Conservation (phyloP, 371 early-diverging fungal genomes). For the Circinella umbellata region DNA sequence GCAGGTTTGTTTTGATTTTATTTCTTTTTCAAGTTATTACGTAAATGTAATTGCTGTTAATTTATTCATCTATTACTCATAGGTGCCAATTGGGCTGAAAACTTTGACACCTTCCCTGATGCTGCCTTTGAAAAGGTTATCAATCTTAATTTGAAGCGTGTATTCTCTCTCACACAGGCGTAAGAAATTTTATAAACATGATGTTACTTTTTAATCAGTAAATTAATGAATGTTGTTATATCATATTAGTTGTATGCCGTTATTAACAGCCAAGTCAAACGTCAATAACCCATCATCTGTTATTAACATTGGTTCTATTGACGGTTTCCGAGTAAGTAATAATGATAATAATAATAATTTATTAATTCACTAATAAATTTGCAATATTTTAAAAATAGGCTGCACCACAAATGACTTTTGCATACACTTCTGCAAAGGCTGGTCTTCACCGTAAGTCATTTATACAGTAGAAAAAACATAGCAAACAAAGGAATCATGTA, state of each 20-base stretch:
- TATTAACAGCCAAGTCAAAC: conserved; percentile 70
- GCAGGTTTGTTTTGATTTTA: conserved; percentile 41
- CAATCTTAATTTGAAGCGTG: conserved; percentile 80
- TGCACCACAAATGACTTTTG: conserved; percentile 57
- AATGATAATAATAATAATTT: background rate
- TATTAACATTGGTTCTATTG: conserved; percentile 76
- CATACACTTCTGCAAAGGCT: conserved; percentile 81
- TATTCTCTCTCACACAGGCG: conserved; percentile 81
- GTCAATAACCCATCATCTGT: conserved; percentile 44
- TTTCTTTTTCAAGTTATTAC: background rate
- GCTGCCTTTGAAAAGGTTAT: conserved; percentile 74
- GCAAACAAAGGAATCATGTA: no score
- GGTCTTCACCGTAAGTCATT: conserved; percentile 69
- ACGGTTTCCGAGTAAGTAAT: conserved; percentile 62
- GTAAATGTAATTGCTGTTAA: no score
- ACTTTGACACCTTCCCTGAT: conserved; percentile 67
- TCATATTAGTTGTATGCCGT: conserved; percentile 63
- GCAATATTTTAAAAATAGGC: conserved; percentile 35
- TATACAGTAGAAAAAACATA: conserved; percentile 51
- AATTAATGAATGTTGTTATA: no score
- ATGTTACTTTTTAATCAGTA: no score
- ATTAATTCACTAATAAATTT: conserved; percentile 17
- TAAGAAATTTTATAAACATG: conserved; percentile 32
- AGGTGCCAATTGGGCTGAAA: conserved; percentile 71
- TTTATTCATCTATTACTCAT: conserved; percentile 55